Evolutionary conservation across 257 asterid species (phyloP).

Genomic region (Voacanga thouarsii): DNA sequence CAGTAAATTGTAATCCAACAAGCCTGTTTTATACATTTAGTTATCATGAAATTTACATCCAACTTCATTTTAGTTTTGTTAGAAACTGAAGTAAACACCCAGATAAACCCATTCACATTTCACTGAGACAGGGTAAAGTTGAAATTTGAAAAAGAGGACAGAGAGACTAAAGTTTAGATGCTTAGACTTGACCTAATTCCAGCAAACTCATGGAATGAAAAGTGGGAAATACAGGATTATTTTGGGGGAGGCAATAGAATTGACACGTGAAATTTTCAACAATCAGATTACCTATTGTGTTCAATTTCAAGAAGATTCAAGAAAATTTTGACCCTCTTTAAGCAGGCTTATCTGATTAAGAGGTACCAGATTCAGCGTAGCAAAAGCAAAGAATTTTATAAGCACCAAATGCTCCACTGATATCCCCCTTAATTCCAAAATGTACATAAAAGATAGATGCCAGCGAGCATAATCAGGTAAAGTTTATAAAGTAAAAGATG

Average conservation of each 20-base stretch:
- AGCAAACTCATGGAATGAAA: not conserved
- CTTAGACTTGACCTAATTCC: not conserved
- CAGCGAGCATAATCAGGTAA: not conserved
- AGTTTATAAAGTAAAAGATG: not conserved
- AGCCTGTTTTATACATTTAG: not conserved
- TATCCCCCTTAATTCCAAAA: not conserved
- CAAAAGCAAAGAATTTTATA: not conserved
- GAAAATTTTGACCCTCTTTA: not conserved
- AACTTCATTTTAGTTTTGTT: not conserved
- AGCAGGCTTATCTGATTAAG: not conserved
- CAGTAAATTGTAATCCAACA: not conserved
- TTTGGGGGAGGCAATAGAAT: not conserved
- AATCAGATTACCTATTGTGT: not conserved
- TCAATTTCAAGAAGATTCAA: not conserved
- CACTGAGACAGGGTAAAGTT: not conserved
- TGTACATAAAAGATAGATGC: not conserved
- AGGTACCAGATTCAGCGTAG: not conserved
- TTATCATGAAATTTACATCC: not conserved
- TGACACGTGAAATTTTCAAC: not conserved
- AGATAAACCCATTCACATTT: not conserved
- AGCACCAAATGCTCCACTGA: not conserved
- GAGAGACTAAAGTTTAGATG: not conserved
- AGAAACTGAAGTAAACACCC: not conserved
- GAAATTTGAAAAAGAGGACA: not conserved
- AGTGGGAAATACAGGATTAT: not conserved